Conservation (phyloP, 2,329 filamentous ascomycete genomes). For the Aphanocladium album region DNA sequence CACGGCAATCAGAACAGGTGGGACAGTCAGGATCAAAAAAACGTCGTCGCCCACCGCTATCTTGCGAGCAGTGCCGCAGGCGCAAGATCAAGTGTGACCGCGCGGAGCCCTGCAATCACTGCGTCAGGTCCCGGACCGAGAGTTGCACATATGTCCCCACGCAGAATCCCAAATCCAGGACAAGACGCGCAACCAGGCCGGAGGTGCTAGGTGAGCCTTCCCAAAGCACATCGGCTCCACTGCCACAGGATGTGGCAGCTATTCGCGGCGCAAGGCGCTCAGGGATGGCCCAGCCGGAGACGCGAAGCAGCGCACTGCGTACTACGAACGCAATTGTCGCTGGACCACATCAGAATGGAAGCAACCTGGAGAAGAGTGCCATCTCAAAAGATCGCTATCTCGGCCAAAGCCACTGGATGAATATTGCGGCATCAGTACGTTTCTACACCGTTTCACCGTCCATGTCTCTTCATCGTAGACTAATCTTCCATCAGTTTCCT, state of each 20-base stretch:
- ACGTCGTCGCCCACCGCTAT: constrained; percentile 37
- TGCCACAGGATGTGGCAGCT: not conserved
- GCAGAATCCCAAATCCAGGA: constrained; percentile 22
- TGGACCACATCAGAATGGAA: not conserved
- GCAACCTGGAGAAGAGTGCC: constrained; percentile 25
- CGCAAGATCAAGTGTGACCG: constrained; percentile 60
- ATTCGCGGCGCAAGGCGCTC: not conserved
- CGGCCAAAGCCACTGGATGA: constrained; percentile 48
- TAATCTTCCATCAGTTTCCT: constrained; percentile 24
- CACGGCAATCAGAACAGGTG: constrained; percentile 33
- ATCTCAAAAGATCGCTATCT: constrained; percentile 42
- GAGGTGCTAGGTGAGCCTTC: not conserved
- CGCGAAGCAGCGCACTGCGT: not conserved
- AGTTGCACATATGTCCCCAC: constrained; percentile 48
- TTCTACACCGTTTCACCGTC: not conserved
- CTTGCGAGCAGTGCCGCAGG: constrained; percentile 53
- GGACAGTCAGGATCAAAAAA: constrained; percentile 27
- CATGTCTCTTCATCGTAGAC: not conserved
- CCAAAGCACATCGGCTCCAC: not conserved
- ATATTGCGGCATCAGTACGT: constrained; percentile 35
- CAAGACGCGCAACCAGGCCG: not conserved
- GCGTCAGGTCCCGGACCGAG: constrained; percentile 49
- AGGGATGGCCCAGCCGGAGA: not conserved
- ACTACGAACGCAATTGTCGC: not conserved
- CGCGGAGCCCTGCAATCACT: constrained; percentile 54